Evolutionary conservation across 1,139 yeast species (phyloP).

Genomic region (Wickerhamomyces sp.): DNA sequence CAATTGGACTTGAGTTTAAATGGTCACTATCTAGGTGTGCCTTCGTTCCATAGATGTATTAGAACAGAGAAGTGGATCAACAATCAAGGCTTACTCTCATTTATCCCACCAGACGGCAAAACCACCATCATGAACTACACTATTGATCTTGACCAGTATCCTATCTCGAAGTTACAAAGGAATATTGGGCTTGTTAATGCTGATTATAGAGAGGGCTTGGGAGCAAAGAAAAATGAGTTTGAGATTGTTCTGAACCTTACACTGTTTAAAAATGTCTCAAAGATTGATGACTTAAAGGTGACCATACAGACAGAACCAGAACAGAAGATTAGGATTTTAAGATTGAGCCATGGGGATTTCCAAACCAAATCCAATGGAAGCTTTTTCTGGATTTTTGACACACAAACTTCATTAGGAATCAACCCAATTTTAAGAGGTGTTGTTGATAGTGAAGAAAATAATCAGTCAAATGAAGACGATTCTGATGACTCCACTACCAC

Average conservation of each 20-base stretch:
- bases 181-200: constrained; percentile 54
- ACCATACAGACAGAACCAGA: constrained; percentile 40
- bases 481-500: constrained; percentile 17
- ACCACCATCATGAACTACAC: constrained; percentile 62
- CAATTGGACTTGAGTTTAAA: constrained; percentile 47
- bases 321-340: constrained; percentile 41
- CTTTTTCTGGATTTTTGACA: constrained; percentile 73
- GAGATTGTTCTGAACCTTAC: constrained; percentile 61
- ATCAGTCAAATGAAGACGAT: constrained; percentile 6
- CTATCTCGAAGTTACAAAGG: constrained; percentile 20
- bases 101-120: constrained; percentile 88
- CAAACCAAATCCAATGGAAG: constrained; percentile 46
- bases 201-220: constrained; percentile 59
- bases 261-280: constrained; percentile 45
- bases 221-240: constrained; percentile 63
- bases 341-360: constrained; percentile 74
- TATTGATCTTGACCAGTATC: constrained; percentile 42
- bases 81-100: constrained; percentile 44
- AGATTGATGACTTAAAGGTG: constrained; percentile 54
- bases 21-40: constrained; percentile 42
- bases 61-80: constrained; percentile 41
- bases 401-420: constrained; percentile 58
- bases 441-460: constrained; percentile 24
- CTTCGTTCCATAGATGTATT: constrained; percentile 40
- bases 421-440: constrained; percentile 67